Evolutionary conservation across 371 early-diverging fungal species (phyloP), one percentile per base, ranked within the genome.

Genomic region (Mucor saturninus): DNA sequence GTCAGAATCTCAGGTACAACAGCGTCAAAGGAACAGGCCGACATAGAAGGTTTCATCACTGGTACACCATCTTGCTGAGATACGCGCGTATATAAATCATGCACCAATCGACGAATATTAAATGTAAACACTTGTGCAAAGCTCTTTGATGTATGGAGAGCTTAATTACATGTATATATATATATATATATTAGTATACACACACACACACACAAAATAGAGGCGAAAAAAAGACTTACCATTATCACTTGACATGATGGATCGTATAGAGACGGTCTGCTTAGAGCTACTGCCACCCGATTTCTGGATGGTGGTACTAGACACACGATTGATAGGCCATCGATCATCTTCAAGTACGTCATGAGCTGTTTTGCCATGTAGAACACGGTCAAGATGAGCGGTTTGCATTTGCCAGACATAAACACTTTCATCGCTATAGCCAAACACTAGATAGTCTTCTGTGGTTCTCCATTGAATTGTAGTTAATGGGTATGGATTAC

Each of bases 341-440:
- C 84, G 71, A 14, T 76, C 67, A 63, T 89, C 91, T 21, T 71
- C 75, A 30, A 91, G 64, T 5, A 92, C 79, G 30, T 86, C 85
- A 7, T 76, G 77, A 0, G 83, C 81, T 14, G 71, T 62, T 35
- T 81, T 77, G 0, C 89, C 90, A 52, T 72, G 73, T 31, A 91
- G 78, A 29, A 86, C 75, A 6, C 91, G 83, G 65, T 92, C 91
- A 45, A 92, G 73, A 73, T 89, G 88, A 1, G 88, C 91, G 0
- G 91, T 84, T 78, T 91, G 89, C 70, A 90, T 78, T 91, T 91
- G 91, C 94, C 94, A 93, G 11, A 91, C 87, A 64, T 80, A 88
- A 3, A 85, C 83, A 1, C 83, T 77, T 8, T 83, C 88, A 56
- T 91, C 89, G 2, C 67, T 68, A 64, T 90, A 86, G 48, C 84